phyloP scores from a whole-genome alignment of 148 eudicot genomes.

The Bassia scoparia region DNA sequence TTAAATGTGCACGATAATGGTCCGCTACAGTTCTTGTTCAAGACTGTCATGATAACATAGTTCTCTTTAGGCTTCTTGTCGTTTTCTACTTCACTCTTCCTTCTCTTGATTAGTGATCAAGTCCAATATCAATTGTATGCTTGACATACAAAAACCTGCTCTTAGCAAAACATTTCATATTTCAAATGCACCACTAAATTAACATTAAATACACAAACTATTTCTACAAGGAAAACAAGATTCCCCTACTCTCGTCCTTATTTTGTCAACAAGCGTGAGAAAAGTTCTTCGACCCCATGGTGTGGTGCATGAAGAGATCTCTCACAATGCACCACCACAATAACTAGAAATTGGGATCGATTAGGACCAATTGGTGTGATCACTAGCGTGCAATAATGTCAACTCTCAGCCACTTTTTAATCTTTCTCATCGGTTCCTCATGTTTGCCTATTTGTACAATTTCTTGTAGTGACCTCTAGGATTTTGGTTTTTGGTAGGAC shows the following conservation, averaged over 20 bases:
- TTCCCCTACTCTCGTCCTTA: not conserved
- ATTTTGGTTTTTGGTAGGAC: not conserved
- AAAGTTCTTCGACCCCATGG: not conserved
- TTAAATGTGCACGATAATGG: not conserved
- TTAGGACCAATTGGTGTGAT: not conserved
- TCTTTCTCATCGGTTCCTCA: slow-evolving; percentile 2
- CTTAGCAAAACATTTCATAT: too few species aligned
- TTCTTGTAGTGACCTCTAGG: not conserved
- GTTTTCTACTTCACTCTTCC: not conserved
- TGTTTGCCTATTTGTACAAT: not conserved
- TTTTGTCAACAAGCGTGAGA: not conserved
- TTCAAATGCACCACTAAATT: not conserved
- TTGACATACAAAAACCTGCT: not conserved
- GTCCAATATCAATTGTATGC: not conserved
- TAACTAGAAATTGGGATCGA: not conserved
- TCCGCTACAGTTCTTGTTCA: not conserved
- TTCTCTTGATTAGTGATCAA: not conserved
- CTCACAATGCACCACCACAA: not conserved
- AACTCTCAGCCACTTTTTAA: too few species aligned
- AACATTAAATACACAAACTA: not conserved
- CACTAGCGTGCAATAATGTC: not conserved
- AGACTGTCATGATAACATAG: not conserved
- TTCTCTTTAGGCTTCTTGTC: not conserved
- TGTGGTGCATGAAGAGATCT: not conserved
- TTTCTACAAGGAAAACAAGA: not conserved